Evolutionary conservation across 2,329 filamentous ascomycete species (phyloP).

Genomic region (Myriosclerotinia curreyana): DNA sequence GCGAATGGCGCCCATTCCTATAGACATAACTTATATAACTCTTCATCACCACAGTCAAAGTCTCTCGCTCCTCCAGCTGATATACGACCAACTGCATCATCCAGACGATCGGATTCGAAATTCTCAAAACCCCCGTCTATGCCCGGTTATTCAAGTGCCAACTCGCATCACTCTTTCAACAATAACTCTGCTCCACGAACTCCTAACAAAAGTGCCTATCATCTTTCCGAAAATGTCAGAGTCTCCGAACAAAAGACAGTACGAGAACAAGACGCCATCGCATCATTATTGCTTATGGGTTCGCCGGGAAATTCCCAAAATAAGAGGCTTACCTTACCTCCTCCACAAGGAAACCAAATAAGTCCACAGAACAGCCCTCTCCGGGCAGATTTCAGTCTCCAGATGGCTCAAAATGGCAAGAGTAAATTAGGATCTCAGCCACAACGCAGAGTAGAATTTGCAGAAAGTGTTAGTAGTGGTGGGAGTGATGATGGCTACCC

Average conservation of each 20-base stretch:
- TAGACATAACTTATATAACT: slow-evolving; percentile 34
- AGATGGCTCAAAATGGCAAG: slow-evolving; percentile 28
- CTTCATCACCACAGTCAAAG: slow-evolving; percentile 47
- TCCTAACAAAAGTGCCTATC: slow-evolving; percentile 23
- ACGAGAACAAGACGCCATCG: slow-evolving; percentile 77
- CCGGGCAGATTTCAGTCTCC: slow-evolving; percentile 35
- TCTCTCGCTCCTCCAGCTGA: slow-evolving; percentile 41
- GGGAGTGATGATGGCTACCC: slow-evolving; percentile 12
- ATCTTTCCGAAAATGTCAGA: slow-evolving; percentile 40
- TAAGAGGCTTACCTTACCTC: slow-evolving; percentile 52
- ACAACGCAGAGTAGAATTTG: slow-evolving; percentile 31
- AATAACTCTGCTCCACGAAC: slow-evolving; percentile 33
- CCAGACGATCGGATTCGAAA: slow-evolving; percentile 36
- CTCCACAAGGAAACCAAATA: slow-evolving; percentile 39
- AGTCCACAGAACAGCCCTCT: slow-evolving; percentile 38
- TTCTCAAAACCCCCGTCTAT: slow-evolving; percentile 36
- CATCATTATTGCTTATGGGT: slow-evolving; percentile 78
- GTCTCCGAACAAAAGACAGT: slow-evolving; percentile 64
- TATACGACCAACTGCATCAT: slow-evolving; percentile 37
- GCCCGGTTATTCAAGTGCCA: slow-evolving; percentile 23
- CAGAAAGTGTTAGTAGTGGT: slow-evolving; percentile 23
- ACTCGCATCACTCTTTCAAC: slow-evolving; percentile 13
- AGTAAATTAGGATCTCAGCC: slow-evolving; percentile 27
- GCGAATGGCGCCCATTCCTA: slow-evolving; percentile 29
- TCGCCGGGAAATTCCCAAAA: slow-evolving; percentile 70